Evolutionary conservation across 257 asterid species (phyloP).

Genomic region (Eucommia ulmoides): DNA sequence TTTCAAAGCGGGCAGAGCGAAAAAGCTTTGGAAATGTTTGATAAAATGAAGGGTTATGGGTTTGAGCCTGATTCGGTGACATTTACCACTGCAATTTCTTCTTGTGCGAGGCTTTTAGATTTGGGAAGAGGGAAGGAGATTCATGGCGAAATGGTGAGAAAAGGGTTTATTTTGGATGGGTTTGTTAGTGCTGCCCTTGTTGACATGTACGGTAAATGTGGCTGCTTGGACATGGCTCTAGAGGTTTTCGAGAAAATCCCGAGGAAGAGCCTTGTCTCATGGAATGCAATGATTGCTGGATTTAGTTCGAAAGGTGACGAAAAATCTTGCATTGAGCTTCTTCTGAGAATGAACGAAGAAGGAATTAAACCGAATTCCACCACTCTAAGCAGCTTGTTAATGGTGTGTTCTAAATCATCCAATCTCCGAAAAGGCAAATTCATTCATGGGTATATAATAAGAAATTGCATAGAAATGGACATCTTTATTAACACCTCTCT

Average conservation of each 20-base stretch:
- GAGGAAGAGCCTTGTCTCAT: constrained; percentile 52
- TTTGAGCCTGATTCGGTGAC: constrained; percentile 53
- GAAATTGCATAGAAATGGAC: constrained; percentile 28
- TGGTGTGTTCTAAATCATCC: constrained; percentile 58
- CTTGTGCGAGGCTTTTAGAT: constrained; percentile 52
- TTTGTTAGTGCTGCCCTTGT: constrained; percentile 60
- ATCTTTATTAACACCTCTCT: constrained; percentile 37
- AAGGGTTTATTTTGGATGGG: constrained; percentile 33
- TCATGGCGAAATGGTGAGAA: constrained; percentile 33
- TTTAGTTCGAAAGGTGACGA: constrained; percentile 55
- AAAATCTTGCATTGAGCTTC: constrained; percentile 36
- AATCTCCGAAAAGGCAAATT: constrained; percentile 43
- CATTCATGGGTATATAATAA: constrained; percentile 42
- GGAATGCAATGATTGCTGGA: constrained; percentile 72
- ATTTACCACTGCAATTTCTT: constrained; percentile 55
- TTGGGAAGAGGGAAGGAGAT: constrained; percentile 44
- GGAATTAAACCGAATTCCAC: constrained; percentile 34
- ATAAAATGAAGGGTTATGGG: constrained; percentile 44
- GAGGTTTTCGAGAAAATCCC: constrained; percentile 42
- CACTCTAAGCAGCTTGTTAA: constrained; percentile 46
- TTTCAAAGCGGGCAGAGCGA: constrained; percentile 58
- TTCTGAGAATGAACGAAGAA: constrained; percentile 34
- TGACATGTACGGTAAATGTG: constrained; percentile 82
- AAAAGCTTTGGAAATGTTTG: constrained; percentile 53
- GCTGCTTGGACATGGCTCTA: constrained; percentile 41